Conservation (phyloP, 2,329 filamentous ascomycete genomes). For the Cladosporium sp. region DNA sequence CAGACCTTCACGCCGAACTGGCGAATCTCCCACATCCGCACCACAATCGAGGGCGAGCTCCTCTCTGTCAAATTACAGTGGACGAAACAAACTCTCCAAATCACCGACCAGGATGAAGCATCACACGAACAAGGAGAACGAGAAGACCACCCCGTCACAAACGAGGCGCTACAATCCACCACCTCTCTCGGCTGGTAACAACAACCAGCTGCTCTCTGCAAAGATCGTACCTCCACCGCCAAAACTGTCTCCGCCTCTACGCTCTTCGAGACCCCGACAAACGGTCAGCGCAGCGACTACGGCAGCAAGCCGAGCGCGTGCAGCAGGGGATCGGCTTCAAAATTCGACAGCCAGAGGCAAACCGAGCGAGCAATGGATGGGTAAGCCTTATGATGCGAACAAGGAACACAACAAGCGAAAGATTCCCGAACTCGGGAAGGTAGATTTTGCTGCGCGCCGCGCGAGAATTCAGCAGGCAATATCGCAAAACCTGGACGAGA, state of each 20-base stretch:
- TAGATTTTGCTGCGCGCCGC: conserved; percentile 81
- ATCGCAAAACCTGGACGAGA: conserved; percentile 77
- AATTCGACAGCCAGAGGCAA: conserved; percentile 34
- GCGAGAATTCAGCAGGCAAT: conserved; percentile 83
- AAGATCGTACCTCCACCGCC: conserved; percentile 70
- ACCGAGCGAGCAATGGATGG: conserved; percentile 59
- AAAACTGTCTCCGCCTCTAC: conserved; percentile 74
- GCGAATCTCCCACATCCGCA: conserved; percentile 36
- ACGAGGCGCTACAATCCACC: conserved; percentile 39
- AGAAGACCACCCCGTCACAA: conserved; percentile 27
- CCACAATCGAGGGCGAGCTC: conserved; percentile 32
- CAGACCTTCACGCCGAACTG: conserved; percentile 31
- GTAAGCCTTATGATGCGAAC: conserved; percentile 80
- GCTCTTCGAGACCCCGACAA: conserved; percentile 79
- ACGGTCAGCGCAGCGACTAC: conserved; percentile 74
- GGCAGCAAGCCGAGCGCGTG: conserved; percentile 67
- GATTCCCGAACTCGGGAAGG: conserved; percentile 66
- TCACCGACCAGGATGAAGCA: conserved; percentile 31
- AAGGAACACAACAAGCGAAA: conserved; percentile 40
- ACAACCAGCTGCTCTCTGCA: conserved; percentile 57
- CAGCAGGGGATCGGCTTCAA: conserved; percentile 41
- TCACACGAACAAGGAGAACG: conserved; percentile 32
- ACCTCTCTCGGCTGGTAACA: conserved; percentile 28
- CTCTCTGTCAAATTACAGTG: conserved; percentile 30
- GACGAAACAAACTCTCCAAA: conserved; percentile 29